Conservation (phyloP, 2,329 filamentous ascomycete genomes). For the Cercospora beticola region DNA sequence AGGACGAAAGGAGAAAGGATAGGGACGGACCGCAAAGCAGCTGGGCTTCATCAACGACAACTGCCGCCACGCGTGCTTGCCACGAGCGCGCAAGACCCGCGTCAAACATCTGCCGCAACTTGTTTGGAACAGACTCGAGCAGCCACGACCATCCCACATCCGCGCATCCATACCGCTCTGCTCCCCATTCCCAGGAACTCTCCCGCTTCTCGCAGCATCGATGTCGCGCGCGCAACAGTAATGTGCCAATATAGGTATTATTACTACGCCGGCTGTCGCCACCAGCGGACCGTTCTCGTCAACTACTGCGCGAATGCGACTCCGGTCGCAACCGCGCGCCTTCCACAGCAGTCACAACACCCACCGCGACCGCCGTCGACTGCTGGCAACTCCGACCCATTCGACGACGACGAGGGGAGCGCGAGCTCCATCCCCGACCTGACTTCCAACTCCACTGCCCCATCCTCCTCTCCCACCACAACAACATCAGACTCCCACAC, state of each 20-base stretch:
- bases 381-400: conserved; percentile 4
- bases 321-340: background rate
- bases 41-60: background rate
- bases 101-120: background rate
- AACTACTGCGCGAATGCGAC: conserved; percentile 28
- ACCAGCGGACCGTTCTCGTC: conserved; percentile 33
- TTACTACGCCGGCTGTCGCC: conserved; percentile 35
- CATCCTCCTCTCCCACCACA: conserved; percentile 6
- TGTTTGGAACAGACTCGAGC: conserved; percentile 2
- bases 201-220: background rate
- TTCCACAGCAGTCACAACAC: background rate
- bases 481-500: conserved; percentile 7
- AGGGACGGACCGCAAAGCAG: background rate
- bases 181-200: background rate
- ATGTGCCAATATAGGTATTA: conserved; percentile 38
- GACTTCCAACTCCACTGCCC: background rate
- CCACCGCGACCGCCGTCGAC: conserved; percentile 1
- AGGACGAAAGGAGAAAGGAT: background rate
- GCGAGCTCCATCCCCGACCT: conserved; percentile 5
- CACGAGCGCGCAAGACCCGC: background rate
- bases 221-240: conserved; percentile 16
- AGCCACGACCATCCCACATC: conserved; percentile 1
- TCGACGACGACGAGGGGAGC: conserved; percentile 9
- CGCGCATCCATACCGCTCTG: background rate
- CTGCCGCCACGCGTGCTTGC: conserved; percentile 9